Percentiles rank a stretch among this genome's conserved stretches.
Evolutionary conservation across 2,329 filamentous ascomycete genomes (phyloP).

Genomic region (Aspergillus sp.): DNA sequence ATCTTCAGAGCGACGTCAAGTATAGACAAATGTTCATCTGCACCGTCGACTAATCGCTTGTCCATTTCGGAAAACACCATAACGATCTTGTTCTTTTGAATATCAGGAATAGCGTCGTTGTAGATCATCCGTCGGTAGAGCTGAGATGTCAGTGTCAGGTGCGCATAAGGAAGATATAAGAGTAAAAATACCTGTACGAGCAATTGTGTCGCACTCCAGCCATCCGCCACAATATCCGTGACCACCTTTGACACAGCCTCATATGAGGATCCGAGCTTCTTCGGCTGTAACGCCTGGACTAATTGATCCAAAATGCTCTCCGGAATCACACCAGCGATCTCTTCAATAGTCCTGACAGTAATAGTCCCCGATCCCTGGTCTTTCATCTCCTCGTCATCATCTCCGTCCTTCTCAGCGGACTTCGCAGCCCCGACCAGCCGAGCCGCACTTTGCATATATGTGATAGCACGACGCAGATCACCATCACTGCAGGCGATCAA

Average conservation of each 20-base stretch:
- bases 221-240: conserved; percentile 90
- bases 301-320: conserved; percentile 71
- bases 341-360: conserved; percentile 80
- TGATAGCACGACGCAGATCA: conserved; percentile 94
- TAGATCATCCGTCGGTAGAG: conserved; percentile 77
- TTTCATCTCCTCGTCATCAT: conserved; percentile 65
- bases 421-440: conserved; percentile 72
- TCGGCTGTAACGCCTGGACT: conserved; percentile 75
- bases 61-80: conserved; percentile 91
- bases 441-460: conserved; percentile 92
- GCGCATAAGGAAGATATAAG: neutral
- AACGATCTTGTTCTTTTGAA: conserved; percentile 89
- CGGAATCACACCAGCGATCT: conserved; percentile 95
- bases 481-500: conserved; percentile 89
- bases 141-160: conserved; percentile 22
- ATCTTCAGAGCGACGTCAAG: conserved; percentile 83
- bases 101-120: conserved; percentile 81
- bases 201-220: conserved; percentile 93
- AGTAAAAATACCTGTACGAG: conserved; percentile 69
- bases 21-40: conserved; percentile 91
- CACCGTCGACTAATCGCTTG: conserved; percentile 90
- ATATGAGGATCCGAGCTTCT: conserved; percentile 68
- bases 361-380: conserved; percentile 60
- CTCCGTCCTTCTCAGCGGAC: conserved; percentile 51
- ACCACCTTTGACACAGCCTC: conserved; percentile 76